A percentile compares a stretch with the other conserved stretches of the same genome.
These are phyloP conservation scores for Phytophthora melonis DNA, from an alignment of 352 stramenopile genomes.

Conservation along the genomic window DNA sequence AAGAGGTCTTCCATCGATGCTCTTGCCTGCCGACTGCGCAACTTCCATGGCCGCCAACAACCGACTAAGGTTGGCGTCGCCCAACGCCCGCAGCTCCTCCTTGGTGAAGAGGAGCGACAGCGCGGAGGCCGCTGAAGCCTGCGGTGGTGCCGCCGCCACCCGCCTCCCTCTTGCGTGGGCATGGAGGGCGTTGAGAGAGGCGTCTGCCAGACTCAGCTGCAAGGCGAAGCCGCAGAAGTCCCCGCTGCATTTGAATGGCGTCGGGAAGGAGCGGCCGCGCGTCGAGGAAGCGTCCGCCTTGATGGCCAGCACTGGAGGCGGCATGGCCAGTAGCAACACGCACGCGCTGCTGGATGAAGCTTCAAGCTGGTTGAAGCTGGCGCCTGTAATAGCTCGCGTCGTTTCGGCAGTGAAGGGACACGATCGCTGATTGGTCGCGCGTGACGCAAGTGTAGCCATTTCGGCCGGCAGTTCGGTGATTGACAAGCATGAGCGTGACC, in stretches of 20 bases:
- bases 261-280: slow-evolving; percentile 52
- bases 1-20: slow-evolving; percentile 11
- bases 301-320: slow-evolving; percentile 14
- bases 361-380: neutral
- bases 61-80: slow-evolving; percentile 45
- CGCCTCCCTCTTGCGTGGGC: neutral
- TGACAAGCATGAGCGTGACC: neutral
- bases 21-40: slow-evolving; percentile 26
- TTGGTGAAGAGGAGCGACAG: slow-evolving; percentile 64
- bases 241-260: slow-evolving; percentile 80
- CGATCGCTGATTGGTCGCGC: slow-evolving; percentile 32
- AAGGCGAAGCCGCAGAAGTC: slow-evolving; percentile 77
- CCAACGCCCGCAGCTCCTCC: slow-evolving; percentile 50
- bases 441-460: neutral
- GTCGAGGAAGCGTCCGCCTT: slow-evolving; percentile 16
- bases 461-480: slow-evolving; percentile 23
- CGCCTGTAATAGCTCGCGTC: slow-evolving; percentile 16
- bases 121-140: slow-evolving; percentile 41
- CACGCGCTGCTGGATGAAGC: neutral
- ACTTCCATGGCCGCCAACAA: slow-evolving; percentile 56
- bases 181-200: neutral
- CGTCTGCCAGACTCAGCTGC: slow-evolving; percentile 36
- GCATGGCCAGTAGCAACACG: slow-evolving; percentile 10
- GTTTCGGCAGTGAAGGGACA: slow-evolving; percentile 20
- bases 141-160: slow-evolving; percentile 22